Evolutionary conservation across 805 yeast species (phyloP), one percentile per base, ranked within the genome.

Genomic region (Tetrapisispora nanseiensis): DNA sequence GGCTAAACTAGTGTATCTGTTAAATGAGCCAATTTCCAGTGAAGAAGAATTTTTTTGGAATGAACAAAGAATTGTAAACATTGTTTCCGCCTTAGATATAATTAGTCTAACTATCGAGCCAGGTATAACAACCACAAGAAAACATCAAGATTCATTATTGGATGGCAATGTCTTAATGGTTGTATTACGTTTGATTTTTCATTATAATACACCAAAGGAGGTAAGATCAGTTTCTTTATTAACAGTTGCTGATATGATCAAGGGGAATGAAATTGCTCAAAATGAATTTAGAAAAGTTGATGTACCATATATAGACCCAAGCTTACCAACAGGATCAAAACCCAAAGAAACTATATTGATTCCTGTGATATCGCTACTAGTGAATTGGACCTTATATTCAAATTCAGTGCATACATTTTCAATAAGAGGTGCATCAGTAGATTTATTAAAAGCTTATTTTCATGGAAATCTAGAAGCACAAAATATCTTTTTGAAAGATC

Each of bases 271-370:
- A 3, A 74, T 68, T 2, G 72, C 83, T 27, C 98, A 92, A 60
- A 64, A 66, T 12, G 76, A 76, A 44, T 82, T 90, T 51, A 71
- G 86, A 1, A 78, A 78, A 42, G 79, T 90, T 12, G 97, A 92
- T 60, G 96, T 92, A 7, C 98, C 98, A 0, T 86, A 81, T 56
- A 69, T 89, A 42, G 97, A 86, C 54, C 86, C 95, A 10, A 68
- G 80, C 5, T 54, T 76, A 41, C 78, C 79, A 0, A 50, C 57
- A 2, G 47, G 47, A 26, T 48, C 52, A 11, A 50, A 47, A 4
- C 30, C 38, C 2, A 27, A 33, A 15, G 43, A 42, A 8, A 20
- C 30, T 13, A 4, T 53, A 49, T 22, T 74, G 1, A 62, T 86
- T 2, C 90, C 97, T 0, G 94, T 85, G 0, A 69, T 82, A 0